Percentiles rank a stretch among this genome's conserved stretches.
Evolutionary conservation across 2,329 filamentous ascomycete species (phyloP).

Genomic region (Alternaria triticina): DNA sequence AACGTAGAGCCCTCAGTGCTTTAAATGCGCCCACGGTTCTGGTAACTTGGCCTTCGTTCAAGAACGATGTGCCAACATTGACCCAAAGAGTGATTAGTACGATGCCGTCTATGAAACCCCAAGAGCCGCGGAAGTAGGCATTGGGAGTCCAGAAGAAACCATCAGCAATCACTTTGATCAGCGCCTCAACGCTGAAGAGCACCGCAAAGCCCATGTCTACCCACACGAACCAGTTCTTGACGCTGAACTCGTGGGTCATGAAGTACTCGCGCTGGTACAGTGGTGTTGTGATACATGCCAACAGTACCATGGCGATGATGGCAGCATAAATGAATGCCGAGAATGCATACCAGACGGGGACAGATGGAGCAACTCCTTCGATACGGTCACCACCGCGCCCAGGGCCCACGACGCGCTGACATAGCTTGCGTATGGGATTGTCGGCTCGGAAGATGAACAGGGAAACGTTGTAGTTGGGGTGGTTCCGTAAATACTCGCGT

Average conservation of each 20-base stretch:
- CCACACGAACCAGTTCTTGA: constrained; percentile 92
- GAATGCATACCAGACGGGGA: constrained; percentile 88
- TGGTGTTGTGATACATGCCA: constrained; percentile 93
- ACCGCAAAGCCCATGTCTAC: constrained; percentile 88
- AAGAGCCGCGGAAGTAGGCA: constrained; percentile 93
- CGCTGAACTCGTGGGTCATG: constrained; percentile 62
- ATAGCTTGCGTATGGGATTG: constrained; percentile 80
- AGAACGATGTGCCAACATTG: constrained; percentile 83
- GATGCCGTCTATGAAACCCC: constrained; percentile 93
- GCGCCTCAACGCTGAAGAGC: constrained; percentile 83
- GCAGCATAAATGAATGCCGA: constrained; percentile 92
- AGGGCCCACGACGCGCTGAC: constrained; percentile 89
- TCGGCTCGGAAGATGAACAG: constrained; percentile 83
- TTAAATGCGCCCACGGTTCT: constrained; percentile 96
- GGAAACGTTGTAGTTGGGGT: constrained; percentile 92
- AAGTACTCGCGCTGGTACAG: constrained; percentile 93
- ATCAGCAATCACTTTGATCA: constrained; percentile 93
- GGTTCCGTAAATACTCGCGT: constrained; percentile 83
- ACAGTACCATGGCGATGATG: constrained; percentile 96
- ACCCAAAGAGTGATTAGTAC: constrained; percentile 95
- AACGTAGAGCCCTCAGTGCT: constrained; percentile 84
- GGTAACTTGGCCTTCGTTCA: constrained; percentile 82
- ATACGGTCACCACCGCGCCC: constrained; percentile 86
- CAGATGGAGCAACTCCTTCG: constrained; percentile 88
- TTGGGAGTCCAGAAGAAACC: constrained; percentile 97